Conservation (phyloP, 164 flowering plant species). For the Dillenia suffruticosa region DNA sequence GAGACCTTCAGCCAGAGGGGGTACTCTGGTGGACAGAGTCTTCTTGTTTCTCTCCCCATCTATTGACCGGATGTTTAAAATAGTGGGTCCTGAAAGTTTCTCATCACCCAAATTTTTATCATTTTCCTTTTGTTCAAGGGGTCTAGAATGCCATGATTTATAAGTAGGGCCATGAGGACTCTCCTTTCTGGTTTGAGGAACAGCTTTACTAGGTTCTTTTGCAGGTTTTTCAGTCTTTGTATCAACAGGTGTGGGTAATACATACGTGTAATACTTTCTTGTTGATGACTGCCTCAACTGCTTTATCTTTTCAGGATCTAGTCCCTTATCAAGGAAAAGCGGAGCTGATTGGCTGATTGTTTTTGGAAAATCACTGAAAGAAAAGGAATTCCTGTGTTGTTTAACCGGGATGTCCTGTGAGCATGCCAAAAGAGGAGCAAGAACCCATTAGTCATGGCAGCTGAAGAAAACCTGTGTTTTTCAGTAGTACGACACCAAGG, state of each 20-base stretch:
- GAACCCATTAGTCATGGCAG: background rate
- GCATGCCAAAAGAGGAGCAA: constrained; percentile 2
- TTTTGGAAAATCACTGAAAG: constrained; percentile 25
- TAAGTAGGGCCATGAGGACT: constrained; percentile 24
- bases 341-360: constrained; percentile 78
- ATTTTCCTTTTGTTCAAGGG: constrained; percentile 44
- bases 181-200: constrained; percentile 20
- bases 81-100: constrained; percentile 25
- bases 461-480: too few relatives aligned
- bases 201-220: constrained; percentile 22
- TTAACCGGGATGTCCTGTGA: constrained; percentile 53
- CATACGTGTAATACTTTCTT: constrained; percentile 64
- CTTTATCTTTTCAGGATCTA: constrained; percentile 37
- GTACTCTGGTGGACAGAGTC: constrained; percentile 26
- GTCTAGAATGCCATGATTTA: constrained; percentile 58
- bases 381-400: constrained; percentile 27
- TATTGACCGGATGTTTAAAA: constrained; percentile 35
- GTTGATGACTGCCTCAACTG: constrained; percentile 41
- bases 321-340: constrained; percentile 51
- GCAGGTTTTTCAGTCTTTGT: constrained; percentile 37
- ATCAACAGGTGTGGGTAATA: constrained; percentile 75
- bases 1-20: constrained; percentile 46
- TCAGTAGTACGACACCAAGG: too few relatives aligned
- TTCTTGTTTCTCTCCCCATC: constrained; percentile 67
- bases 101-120: constrained; percentile 32